Conservation (phyloP, 179 eudicot genomes). For the Patellifolia procumbens region DNA sequence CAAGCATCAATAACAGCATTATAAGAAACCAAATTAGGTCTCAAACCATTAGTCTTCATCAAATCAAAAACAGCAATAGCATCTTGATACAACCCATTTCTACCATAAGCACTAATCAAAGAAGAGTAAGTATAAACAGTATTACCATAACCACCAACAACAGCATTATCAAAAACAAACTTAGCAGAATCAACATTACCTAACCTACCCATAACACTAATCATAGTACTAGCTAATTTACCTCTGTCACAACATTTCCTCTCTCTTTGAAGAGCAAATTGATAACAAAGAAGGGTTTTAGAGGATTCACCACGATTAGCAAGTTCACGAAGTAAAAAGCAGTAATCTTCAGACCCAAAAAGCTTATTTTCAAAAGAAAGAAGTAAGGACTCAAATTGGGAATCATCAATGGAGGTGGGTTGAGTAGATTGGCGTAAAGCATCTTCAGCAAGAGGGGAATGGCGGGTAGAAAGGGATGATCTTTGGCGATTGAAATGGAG, state of each 20-base stretch:
- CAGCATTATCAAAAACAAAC: slow-evolving; percentile 69
- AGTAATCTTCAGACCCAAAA: slow-evolving; percentile 72
- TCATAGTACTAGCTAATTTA: slow-evolving; percentile 82
- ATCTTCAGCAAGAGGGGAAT: slow-evolving; percentile 63
- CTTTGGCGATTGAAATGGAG: slow-evolving; percentile 79
- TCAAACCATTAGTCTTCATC: slow-evolving; percentile 73
- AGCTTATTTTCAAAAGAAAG: slow-evolving; percentile 48
- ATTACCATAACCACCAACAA: slow-evolving; percentile 70
- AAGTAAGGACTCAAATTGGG: slow-evolving; percentile 38
- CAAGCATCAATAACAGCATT: slow-evolving; percentile 95
- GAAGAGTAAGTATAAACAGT: slow-evolving; percentile 92
- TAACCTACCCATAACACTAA: slow-evolving; percentile 86
- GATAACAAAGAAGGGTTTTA: slow-evolving; percentile 62
- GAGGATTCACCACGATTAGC: slow-evolving; percentile 67
- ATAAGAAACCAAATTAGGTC: slow-evolving; percentile 87
- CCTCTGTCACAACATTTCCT: slow-evolving; percentile 60
- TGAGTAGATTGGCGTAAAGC: slow-evolving; percentile 38
- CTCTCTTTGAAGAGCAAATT: slow-evolving; percentile 62
- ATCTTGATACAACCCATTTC: slow-evolving; percentile 70
- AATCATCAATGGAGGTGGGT: slow-evolving; percentile 32
- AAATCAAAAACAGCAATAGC: slow-evolving; percentile 66
- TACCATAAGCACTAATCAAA: slow-evolving; percentile 80
- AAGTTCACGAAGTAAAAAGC: slow-evolving; percentile 69
- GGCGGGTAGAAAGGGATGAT: slow-evolving; percentile 50
- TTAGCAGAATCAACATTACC: slow-evolving; percentile 78